These are phyloP conservation scores for Rhizopogon salebrosus DNA, from an alignment of 768 basidiomycete genomes.

Conservation along the genomic window DNA sequence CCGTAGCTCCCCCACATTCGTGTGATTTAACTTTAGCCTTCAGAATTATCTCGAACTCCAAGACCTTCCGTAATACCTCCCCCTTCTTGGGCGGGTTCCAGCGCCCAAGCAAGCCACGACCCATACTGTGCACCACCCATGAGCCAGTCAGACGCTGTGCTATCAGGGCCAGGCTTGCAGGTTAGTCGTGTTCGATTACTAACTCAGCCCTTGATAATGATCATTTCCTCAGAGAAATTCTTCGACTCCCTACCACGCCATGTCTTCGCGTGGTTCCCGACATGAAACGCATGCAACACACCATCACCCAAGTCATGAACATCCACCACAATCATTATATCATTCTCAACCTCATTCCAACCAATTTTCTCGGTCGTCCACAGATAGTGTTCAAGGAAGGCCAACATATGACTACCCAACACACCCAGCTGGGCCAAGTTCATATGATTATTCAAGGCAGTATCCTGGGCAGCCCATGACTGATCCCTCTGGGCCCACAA, in stretches of 20 bases:
- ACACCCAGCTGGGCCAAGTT: not conserved
- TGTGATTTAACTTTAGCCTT: conserved; percentile 2
- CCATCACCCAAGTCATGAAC: conserved; percentile 12
- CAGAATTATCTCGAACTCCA: conserved; percentile 41
- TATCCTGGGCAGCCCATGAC: conserved; percentile 8
- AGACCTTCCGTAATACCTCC: conserved; percentile 32
- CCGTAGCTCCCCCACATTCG: not conserved
- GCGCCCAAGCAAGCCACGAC: conserved; percentile 29
- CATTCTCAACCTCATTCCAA: conserved; percentile 13
- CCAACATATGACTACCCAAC: conserved; percentile 24
- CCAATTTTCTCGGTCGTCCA: conserved; percentile 17
- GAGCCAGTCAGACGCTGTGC: conserved; percentile 18
- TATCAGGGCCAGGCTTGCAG: conserved; percentile 28
- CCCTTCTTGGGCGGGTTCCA: conserved; percentile 41
- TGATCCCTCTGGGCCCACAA: conserved; percentile 12
- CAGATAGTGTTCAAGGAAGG: conserved; percentile 21
- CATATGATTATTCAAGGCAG: conserved; percentile 1
- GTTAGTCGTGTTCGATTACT: conserved; percentile 7
- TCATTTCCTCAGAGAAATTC: conserved; percentile 15
- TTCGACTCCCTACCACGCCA: conserved; percentile 15
- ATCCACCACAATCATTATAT: conserved; percentile 16
- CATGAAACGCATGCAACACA: conserved; percentile 19
- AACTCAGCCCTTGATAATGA: conserved; percentile 4
- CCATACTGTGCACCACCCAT: conserved; percentile 19
- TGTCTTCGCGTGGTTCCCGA: conserved; percentile 18